phyloP scores from a whole-genome alignment of 2,329 filamentous ascomycete genomes.

The Aspergillus novofumigatus region DNA sequence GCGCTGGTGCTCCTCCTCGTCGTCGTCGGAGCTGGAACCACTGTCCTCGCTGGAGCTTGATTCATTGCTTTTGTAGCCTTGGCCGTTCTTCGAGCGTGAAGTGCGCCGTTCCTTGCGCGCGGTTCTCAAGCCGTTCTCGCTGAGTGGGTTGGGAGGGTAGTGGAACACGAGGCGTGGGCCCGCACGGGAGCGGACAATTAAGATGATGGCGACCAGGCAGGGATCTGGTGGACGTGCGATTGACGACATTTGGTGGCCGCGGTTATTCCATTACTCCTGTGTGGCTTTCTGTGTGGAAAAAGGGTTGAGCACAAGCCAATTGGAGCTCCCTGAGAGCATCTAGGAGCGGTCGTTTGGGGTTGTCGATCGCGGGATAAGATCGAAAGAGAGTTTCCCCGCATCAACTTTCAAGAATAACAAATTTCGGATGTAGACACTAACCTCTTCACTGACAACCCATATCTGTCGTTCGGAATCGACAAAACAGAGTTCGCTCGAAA shows the following conservation, averaged over 20 bases:
- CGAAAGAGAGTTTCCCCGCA: slow-evolving; percentile 16
- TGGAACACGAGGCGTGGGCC: slow-evolving; percentile 83
- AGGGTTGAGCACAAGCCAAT: slow-evolving; percentile 15
- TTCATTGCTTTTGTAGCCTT: slow-evolving; percentile 32
- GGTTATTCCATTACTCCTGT: slow-evolving; percentile 3
- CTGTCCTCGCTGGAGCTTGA: slow-evolving; percentile 38
- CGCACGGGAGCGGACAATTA: slow-evolving; percentile 71
- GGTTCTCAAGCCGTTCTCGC: slow-evolving; percentile 34
- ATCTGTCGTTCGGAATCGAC: background rate
- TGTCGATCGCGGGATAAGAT: background rate
- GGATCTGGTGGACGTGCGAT: slow-evolving; percentile 49
- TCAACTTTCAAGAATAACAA: background rate
- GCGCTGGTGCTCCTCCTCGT: slow-evolving; percentile 31
- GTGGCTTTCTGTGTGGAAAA: slow-evolving; percentile 13
- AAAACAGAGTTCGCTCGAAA: background rate
- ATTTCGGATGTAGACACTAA: background rate
- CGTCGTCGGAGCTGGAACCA: slow-evolving; percentile 37
- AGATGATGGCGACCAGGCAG: slow-evolving; percentile 64
- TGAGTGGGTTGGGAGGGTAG: slow-evolving; percentile 62
- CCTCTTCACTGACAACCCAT: background rate
- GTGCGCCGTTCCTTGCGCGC: slow-evolving; percentile 31
- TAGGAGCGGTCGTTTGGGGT: background rate
- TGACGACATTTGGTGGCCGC: slow-evolving; percentile 38
- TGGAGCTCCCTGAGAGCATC: background rate
- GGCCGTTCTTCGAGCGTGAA: slow-evolving; percentile 29